These are phyloP conservation scores for Naganishia sp. DNA, from an alignment of 1,284 basidiomycete genomes.

Conservation along the genomic window DNA sequence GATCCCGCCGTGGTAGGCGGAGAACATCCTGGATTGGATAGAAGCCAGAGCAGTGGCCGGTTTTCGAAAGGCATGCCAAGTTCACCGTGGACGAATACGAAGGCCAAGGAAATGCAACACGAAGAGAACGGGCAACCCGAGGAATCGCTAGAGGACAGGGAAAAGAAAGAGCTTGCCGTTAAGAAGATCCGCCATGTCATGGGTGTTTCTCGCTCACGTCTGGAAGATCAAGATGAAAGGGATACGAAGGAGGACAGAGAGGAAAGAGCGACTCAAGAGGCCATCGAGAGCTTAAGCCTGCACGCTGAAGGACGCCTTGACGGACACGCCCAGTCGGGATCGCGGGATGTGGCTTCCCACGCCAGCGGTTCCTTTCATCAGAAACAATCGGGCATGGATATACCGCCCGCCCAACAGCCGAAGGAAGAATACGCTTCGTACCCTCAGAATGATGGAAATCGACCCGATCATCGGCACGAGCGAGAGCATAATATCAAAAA, in stretches of 20 bases:
- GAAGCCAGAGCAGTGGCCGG: slow-evolving; percentile 20
- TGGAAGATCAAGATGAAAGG: slow-evolving; percentile 3
- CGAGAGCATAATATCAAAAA: neutral
- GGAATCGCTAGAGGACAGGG: slow-evolving; percentile 34
- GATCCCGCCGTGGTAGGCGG: slow-evolving; percentile 17
- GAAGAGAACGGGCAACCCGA: slow-evolving; percentile 11
- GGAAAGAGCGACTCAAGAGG: slow-evolving; percentile 13
- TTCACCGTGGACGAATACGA: slow-evolving; percentile 19
- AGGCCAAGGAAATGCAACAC: slow-evolving; percentile 15
- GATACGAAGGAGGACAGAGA: slow-evolving; percentile 23
- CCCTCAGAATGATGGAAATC: slow-evolving; percentile 17
- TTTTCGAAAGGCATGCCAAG: slow-evolving; percentile 28
- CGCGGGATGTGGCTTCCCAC: too few species aligned
- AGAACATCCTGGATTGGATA: slow-evolving; percentile 25
- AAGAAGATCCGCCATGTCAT: slow-evolving; percentile 24
- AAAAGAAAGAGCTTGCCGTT: slow-evolving; percentile 29
- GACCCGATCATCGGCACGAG: slow-evolving; percentile 9
- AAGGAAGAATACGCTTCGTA: slow-evolving; percentile 15
- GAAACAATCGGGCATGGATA: slow-evolving; percentile 16
- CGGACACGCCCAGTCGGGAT: neutral
- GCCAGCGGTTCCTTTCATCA: slow-evolving; percentile 13
- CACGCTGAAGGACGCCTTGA: neutral
- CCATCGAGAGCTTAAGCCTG: slow-evolving; percentile 5
- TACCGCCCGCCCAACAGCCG: slow-evolving; percentile 4
- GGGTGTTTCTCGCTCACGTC: slow-evolving; percentile 5